These are phyloP conservation scores for Chamaecyparis obtusa DNA, from an alignment of 75 land plant species.

Conservation along the genomic window DNA sequence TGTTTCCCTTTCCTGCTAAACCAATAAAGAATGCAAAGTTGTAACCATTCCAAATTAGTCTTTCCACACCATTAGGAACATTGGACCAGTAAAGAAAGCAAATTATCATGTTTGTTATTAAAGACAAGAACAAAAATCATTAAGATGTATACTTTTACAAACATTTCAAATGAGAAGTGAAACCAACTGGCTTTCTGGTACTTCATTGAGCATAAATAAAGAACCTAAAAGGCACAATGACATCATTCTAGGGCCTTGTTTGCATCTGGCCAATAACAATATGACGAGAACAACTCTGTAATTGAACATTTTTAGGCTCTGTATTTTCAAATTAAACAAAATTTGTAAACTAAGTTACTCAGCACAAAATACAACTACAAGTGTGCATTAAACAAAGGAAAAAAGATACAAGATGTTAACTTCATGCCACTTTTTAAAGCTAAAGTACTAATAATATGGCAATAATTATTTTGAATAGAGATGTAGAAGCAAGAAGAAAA, in stretches of 20 bases:
- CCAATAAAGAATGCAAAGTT: neutral
- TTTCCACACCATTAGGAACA: neutral
- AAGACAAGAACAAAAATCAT: neutral
- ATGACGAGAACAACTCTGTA: neutral
- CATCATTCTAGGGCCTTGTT: neutral
- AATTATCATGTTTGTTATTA: neutral
- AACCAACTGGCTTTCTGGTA: neutral
- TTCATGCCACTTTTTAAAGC: neutral
- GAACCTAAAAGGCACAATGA: neutral
- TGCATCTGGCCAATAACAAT: neutral
- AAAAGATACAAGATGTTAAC: neutral
- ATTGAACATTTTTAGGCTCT: neutral
- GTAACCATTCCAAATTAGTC: neutral
- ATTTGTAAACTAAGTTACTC: neutral
- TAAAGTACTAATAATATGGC: neutral
- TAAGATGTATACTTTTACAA: neutral
- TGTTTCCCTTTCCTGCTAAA: slow-evolving; percentile 1
- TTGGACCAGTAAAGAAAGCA: neutral
- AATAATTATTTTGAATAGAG: no score
- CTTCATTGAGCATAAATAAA: neutral
- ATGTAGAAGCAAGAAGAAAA: no score
- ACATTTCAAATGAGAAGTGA: neutral
- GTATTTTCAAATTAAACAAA: neutral
- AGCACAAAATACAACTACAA: neutral
- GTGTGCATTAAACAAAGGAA: neutral